Evolutionary conservation across 257 asterid genomes (phyloP).

Genomic region (Nicotiana paniculata): DNA sequence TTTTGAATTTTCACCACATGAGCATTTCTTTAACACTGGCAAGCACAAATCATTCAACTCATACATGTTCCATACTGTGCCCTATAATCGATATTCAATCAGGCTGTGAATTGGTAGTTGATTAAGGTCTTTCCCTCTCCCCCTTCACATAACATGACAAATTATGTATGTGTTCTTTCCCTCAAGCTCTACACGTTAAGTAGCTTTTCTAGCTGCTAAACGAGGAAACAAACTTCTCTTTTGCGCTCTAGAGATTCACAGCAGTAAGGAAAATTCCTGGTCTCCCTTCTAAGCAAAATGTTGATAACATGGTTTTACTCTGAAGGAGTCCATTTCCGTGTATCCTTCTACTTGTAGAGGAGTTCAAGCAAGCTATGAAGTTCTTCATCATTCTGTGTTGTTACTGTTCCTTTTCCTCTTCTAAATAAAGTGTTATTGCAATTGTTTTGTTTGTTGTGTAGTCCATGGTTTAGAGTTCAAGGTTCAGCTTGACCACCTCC

Average conservation of each 20-base stretch:
- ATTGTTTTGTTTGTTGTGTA: neutral
- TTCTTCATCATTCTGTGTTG: neutral
- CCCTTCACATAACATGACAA: neutral
- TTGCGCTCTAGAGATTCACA: neutral
- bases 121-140: neutral
- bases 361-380: neutral
- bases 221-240: neutral
- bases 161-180: neutral
- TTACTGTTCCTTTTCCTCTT: neutral
- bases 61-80: neutral
- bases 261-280: neutral
- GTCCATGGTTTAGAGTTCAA: neutral
- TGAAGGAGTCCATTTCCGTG: neutral
- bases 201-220: neutral
- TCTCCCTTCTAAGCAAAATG: neutral
- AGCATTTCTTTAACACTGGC: neutral
- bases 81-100: neutral
- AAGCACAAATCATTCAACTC: neutral
- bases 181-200: neutral
- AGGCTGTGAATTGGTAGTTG: neutral
- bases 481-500: neutral
- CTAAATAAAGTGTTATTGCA: neutral
- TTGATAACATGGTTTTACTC: neutral
- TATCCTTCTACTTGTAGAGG: neutral
- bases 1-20: neutral